These are phyloP conservation scores for Gossypium herbaceum DNA, from an alignment of 345 rosid species.

Conservation along the genomic window DNA sequence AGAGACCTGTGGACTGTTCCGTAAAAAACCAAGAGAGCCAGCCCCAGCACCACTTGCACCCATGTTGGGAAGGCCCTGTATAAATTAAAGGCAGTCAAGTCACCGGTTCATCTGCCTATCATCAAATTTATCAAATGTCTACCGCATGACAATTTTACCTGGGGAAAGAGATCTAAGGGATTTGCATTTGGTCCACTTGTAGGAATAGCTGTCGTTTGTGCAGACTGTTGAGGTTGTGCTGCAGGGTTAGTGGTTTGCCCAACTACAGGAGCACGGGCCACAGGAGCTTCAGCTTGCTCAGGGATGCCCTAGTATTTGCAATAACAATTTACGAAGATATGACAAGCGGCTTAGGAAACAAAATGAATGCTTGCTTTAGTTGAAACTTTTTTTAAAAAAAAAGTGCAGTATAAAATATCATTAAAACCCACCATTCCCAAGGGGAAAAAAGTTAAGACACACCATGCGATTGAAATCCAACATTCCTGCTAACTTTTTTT, in stretches of 20 bases:
- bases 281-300: too few species aligned
- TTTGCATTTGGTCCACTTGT: too few species aligned
- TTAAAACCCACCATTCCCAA: background rate
- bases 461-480: background rate
- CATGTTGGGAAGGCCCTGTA: conserved; percentile 82
- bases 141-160: too few species aligned
- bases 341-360: background rate
- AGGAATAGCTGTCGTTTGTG: too few species aligned
- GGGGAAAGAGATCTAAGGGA: too few species aligned
- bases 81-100: conserved; percentile 11
- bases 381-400: background rate
- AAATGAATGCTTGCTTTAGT: background rate
- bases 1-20: too few species aligned
- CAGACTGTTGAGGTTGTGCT: conserved; percentile 36
- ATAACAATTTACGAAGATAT: background rate
- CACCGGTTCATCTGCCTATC: background rate
- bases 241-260: conserved; percentile 54
- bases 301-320: too few species aligned
- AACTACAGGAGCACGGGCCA: background rate
- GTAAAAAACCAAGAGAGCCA: conserved; percentile 51
- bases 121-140: background rate
- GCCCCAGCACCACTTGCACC: conserved; percentile 67
- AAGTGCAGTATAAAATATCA: background rate
- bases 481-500: background rate
- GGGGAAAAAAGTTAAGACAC: too few species aligned